Base-by-base conservation (phyloP, 2,329 filamentous ascomycete genomes). In the Ophiostoma perfectum region DNA sequence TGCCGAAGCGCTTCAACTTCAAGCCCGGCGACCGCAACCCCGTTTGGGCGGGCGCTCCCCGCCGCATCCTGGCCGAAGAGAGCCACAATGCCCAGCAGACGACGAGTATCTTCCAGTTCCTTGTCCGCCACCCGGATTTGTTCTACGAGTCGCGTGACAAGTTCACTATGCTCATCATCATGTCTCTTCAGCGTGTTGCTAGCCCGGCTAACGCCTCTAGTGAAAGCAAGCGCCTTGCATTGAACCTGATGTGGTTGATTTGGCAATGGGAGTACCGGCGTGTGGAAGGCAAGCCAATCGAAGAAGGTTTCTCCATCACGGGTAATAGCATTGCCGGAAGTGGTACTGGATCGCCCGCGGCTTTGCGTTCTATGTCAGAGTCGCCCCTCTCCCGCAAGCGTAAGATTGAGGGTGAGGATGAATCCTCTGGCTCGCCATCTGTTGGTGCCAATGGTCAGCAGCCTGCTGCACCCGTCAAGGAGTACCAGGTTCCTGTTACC, bases 141-240 rank as follows among this genome's bases (percentile, higher is more conserved):
- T 99, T 99, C 80, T 99, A 96, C 73, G 94, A 98, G 72, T 93
- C 92, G 1, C 85, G 95, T 67, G 95, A 99, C 72, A 93, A 94
- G 75, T 96, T 98, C 72, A 88, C 93, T 4, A 86, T 90, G 68
- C 86, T 95, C 72, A 96, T 99, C 76, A 93, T 99, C 68, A 89
- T 89, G 1, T 94, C 92, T 4, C 82, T 99, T 47, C 86, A 91
- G 66, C 98, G 98, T 78, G 91, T 99, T 67, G 93, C 93, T 0
- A 84, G 86, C 36, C 88, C 92, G 3, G 89, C 91, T 4, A 96
- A 90, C 71, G 88, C 93, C 1, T 97, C 93, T 0, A 92, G 91
- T 64, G 95, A 99, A 75, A 94, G 88, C 75, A 96, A 96, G 79
- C 96, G 92, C 76, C 84, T 98, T 9, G 94, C 92, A 0, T 82